Conservation (phyloP, 495 filamentous ascomycete genomes). For the Acidiella bohemica region DNA sequence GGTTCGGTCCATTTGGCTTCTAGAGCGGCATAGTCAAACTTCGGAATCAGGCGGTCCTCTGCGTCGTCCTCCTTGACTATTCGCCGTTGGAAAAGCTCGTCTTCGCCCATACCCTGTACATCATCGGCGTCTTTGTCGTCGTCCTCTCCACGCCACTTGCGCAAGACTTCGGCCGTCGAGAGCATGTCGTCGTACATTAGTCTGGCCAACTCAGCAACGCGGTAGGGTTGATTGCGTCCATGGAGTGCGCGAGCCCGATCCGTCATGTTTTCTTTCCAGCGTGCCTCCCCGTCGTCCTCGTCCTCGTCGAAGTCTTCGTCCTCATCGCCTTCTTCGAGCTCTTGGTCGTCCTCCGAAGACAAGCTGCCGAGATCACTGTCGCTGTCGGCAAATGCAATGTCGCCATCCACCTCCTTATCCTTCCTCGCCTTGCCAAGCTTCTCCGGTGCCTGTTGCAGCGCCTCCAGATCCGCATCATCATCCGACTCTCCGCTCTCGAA, state of each 20-base stretch:
- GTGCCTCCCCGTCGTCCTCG: constrained; percentile 44
- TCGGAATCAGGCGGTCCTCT: constrained; percentile 66
- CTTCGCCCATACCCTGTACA: constrained; percentile 46
- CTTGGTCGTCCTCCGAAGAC: constrained; percentile 52
- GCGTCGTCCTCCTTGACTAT: constrained; percentile 46
- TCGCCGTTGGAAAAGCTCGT: constrained; percentile 75
- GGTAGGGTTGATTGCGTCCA: constrained; percentile 50
- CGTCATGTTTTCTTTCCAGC: constrained; percentile 79
- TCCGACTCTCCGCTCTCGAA: constrained; percentile 32
- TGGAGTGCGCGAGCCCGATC: constrained; percentile 63
- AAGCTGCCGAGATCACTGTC: constrained; percentile 91
- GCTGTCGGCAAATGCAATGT: constrained; percentile 81
- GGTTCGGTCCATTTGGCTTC: constrained; percentile 74
- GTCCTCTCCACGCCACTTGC: constrained; percentile 61
- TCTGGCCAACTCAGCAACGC: constrained; percentile 64
- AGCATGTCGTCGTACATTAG: constrained; percentile 80
- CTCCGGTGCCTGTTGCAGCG: constrained; percentile 31
- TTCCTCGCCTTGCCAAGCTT: constrained; percentile 15
- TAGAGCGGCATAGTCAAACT: constrained; percentile 65
- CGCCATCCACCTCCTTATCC: constrained; percentile 42
- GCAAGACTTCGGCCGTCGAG: constrained; percentile 57
- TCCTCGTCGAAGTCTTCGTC: constrained; percentile 45
- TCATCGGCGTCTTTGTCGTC: constrained; percentile 32
- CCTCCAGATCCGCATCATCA: constrained; percentile 28
- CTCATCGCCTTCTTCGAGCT: constrained; percentile 45